Percentiles rank a stretch among this genome's conserved stretches.
phyloP scores from a whole-genome alignment of 768 basidiomycete species.

The Lactarius deliciosus region DNA sequence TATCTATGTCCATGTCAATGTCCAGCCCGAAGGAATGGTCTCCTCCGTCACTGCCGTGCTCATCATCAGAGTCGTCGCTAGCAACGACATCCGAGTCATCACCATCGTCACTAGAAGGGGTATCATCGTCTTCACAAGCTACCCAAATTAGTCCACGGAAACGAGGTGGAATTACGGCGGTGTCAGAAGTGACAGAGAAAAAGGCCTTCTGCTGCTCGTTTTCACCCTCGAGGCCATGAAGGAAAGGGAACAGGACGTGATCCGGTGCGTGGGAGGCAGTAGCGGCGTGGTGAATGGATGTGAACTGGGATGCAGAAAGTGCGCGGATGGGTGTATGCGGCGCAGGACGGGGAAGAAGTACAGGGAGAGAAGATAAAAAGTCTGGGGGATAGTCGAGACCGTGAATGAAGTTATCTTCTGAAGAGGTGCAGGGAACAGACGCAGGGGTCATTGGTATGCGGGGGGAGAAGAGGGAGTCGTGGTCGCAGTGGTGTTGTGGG shows the following conservation, averaged over 20 bases:
- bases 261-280: slow-evolving; percentile 74
- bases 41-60: slow-evolving; percentile 26
- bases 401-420: slow-evolving; percentile 22
- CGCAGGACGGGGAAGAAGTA: slow-evolving; percentile 38
- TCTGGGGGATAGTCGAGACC: slow-evolving; percentile 33
- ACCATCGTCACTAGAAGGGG: slow-evolving; percentile 35
- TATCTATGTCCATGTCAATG: slow-evolving; percentile 37
- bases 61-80: slow-evolving; percentile 35
- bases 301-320: slow-evolving; percentile 49
- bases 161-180: slow-evolving; percentile 38
- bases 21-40: slow-evolving; percentile 35
- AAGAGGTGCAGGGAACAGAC: not conserved
- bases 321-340: slow-evolving; percentile 45
- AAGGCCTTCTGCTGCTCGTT: slow-evolving; percentile 80
- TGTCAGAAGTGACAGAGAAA: slow-evolving; percentile 49
- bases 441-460: slow-evolving; percentile 18
- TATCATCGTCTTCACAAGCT: slow-evolving; percentile 65
- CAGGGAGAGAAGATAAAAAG: slow-evolving; percentile 33
- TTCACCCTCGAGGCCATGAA: slow-evolving; percentile 82
- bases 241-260: slow-evolving; percentile 80
- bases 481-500: slow-evolving; percentile 13
- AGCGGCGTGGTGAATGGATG: slow-evolving; percentile 60
- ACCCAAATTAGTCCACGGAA: slow-evolving; percentile 81
- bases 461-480: not conserved
- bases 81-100: slow-evolving; percentile 33